These are phyloP conservation scores for Daldinia bambusicola DNA, from an alignment of 495 filamentous ascomycete species.

Conservation along the genomic window DNA sequence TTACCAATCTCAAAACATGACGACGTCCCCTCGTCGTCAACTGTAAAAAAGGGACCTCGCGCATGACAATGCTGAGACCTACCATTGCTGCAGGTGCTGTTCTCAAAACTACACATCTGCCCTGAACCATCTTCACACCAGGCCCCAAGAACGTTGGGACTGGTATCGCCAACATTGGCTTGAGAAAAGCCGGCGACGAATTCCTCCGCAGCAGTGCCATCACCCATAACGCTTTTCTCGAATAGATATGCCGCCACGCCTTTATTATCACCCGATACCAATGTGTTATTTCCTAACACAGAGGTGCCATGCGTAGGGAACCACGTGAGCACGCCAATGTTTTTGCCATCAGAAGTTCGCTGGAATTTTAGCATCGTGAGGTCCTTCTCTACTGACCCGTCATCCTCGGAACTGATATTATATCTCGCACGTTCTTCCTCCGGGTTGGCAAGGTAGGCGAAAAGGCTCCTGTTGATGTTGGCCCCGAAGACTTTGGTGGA, in stretches of 20 bases:
- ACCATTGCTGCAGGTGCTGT: slow-evolving; percentile 79
- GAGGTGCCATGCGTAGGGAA: slow-evolving; percentile 95
- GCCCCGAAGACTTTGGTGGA: slow-evolving; percentile 79
- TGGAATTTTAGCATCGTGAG: slow-evolving; percentile 86
- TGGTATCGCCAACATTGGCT: slow-evolving; percentile 92
- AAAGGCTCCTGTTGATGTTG: slow-evolving; percentile 91
- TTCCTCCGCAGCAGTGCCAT: slow-evolving; percentile 65
- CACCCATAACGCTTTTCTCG: slow-evolving; percentile 71
- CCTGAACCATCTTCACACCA: slow-evolving; percentile 84
- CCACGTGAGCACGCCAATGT: slow-evolving; percentile 86
- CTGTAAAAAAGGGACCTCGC: slow-evolving; percentile 81
- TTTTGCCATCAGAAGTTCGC: slow-evolving; percentile 74
- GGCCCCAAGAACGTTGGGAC: slow-evolving; percentile 86
- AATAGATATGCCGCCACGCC: slow-evolving; percentile 90
- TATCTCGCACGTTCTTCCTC: slow-evolving; percentile 79
- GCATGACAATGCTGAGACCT: slow-evolving; percentile 83
- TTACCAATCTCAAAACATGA: slow-evolving; percentile 83
- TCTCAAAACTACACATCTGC: slow-evolving; percentile 73
- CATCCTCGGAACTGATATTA: slow-evolving; percentile 63
- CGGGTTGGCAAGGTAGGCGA: slow-evolving; percentile 91
- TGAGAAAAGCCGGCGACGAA: slow-evolving; percentile 96
- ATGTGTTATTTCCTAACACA: slow-evolving; percentile 90
- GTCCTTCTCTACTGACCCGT: slow-evolving; percentile 84
- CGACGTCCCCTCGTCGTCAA: slow-evolving; percentile 75
- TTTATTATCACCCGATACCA: slow-evolving; percentile 95